Evolutionary conservation across 352 stramenopile species (phyloP).

Genomic region (Blastocystis sp.): DNA sequence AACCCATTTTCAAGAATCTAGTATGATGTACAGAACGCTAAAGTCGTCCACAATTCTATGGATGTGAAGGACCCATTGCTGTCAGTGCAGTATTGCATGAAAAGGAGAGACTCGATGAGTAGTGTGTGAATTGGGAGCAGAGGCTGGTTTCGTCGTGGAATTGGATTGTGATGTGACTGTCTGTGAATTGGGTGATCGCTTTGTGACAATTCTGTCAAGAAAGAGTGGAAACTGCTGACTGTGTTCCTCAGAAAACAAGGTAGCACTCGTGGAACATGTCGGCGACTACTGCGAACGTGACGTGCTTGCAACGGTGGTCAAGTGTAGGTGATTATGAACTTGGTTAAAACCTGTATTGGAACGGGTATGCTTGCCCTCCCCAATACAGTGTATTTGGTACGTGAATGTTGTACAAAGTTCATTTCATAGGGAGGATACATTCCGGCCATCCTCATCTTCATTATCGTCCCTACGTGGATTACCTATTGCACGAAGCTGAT

Average conservation of each 20-base stretch:
- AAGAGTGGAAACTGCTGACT: not conserved
- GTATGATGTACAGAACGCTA: no score
- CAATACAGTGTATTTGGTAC: conserved; percentile 53
- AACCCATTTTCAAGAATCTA: conserved; percentile 17
- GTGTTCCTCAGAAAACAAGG: conserved; percentile 16
- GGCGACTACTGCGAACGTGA: conserved; percentile 50
- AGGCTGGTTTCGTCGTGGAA: no score
- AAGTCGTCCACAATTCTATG: no score
- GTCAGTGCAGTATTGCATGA: not conserved
- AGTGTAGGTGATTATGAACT: conserved; percentile 56
- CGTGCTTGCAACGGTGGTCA: not conserved
- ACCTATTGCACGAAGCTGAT: conserved; percentile 65
- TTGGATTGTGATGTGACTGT: no score
- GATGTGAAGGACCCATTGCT: no score
- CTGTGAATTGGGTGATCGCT: no score
- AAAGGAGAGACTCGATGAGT: not conserved
- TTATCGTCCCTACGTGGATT: conserved; percentile 65
- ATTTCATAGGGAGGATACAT: conserved; percentile 53
- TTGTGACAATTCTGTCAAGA: not conserved
- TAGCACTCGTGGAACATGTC: conserved; percentile 14
- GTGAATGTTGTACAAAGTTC: not conserved
- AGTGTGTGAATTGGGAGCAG: no score
- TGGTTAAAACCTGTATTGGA: conserved; percentile 69
- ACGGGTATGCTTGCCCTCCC: conserved; percentile 67
- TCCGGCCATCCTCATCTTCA: conserved; percentile 66